Evolutionary conservation across 805 yeast species (phyloP), one percentile per base, ranked within the genome.

Genomic region (Teunomyces aglyptinius): DNA sequence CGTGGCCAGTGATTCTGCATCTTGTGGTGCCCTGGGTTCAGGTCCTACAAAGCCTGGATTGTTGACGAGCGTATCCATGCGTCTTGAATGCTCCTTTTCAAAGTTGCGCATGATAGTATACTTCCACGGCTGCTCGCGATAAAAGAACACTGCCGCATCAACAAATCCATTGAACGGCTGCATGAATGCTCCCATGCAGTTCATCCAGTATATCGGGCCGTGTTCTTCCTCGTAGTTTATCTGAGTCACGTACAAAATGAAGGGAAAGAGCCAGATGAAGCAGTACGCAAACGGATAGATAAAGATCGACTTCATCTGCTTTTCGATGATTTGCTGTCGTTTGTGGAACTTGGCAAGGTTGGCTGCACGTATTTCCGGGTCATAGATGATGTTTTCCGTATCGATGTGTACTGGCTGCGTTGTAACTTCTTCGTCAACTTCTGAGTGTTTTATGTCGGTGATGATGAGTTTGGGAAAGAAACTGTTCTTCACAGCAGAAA

Each of bases 271-370:
- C 97, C 97, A 90, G 40, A 89, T 65, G 22, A 86, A 72, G 48
- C 89, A 73, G 63, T 89, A 90, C 2, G 96, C 85, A 35, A 85
- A 68, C 3, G 97, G 97, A 60, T 90, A 90, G 39, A 90, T 74
- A 64, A 90, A 89, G 41, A 90, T 84, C 27, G 85, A 75, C 56
- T 82, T 82, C 77, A 88, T 82, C 66, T 90, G 96, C 47, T 82
- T 81, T 60, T 85, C 82, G 43, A 90, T 86, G 50, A 78, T 76
- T 24, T 76, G 65, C 53, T 89, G 82, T 15, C 94, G 72, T 32
- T 75, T 68, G 49, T 84, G 77, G 61, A 89, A 82, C 49, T 76
- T 76, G 31, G 71, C 75, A 62, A 86, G 74, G 44, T 83, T 80
- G 45, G 83, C 85, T 28, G 73, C 73, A 50, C 84, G 88, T 48